phyloP scores from a whole-genome alignment of 83 land plant species.

The Larix sibirica region DNA sequence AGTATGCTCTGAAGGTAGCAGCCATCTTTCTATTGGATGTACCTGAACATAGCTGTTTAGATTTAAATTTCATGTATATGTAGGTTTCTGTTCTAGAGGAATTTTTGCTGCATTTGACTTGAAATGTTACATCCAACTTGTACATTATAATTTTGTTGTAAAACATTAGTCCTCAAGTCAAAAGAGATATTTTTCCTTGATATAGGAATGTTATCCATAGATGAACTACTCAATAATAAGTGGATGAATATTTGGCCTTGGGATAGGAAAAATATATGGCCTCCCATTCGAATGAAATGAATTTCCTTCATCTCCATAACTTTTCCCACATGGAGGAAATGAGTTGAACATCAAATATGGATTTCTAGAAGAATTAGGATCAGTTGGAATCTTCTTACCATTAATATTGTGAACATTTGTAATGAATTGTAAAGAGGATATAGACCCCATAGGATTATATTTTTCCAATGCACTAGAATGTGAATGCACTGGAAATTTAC shows the following conservation, averaged over 20 bases:
- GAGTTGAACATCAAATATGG: not conserved
- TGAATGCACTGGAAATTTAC: constrained; percentile 8
- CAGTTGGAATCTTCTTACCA: not conserved
- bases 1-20: not conserved
- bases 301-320: not conserved
- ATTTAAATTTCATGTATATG: not conserved
- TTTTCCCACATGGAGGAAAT: not conserved
- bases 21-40: not conserved
- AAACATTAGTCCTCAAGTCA: not conserved
- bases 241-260: constrained; percentile 1
- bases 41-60: not conserved
- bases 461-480: not conserved
- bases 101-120: not conserved
- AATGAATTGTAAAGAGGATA: not conserved
- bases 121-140: not conserved
- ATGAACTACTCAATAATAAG: not conserved
- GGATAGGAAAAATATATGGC: not conserved
- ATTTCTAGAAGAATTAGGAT: not conserved
- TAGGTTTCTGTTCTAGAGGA: not conserved
- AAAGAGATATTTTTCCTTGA: not conserved
- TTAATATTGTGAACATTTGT: constrained; percentile 1
- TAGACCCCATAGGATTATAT: not conserved
- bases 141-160: not conserved
- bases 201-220: not conserved
- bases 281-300: not conserved